A percentile compares a stretch with the other conserved stretches of the same genome.
Conservation (phyloP, 208 protist genomes). For the Trichomonas gallinae region DNA sequence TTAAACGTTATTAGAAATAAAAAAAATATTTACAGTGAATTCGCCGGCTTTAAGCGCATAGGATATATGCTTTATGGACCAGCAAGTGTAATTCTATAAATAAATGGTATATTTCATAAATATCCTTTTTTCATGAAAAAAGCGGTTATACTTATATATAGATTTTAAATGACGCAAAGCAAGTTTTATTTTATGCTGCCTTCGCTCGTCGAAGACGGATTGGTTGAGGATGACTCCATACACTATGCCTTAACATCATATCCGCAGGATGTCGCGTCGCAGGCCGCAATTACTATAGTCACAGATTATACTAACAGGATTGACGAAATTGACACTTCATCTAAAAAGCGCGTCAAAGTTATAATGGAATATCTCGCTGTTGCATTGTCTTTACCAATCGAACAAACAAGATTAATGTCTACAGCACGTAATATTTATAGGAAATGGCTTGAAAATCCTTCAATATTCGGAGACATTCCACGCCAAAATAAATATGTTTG, state of each 20-base stretch:
- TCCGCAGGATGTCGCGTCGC: neutral
- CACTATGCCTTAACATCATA: neutral
- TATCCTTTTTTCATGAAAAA: no score
- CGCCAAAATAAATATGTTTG: neutral
- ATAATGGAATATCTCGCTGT: neutral
- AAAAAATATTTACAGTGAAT: no score
- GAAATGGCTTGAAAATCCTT: neutral
- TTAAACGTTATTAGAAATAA: no score
- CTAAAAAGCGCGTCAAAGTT: neutral
- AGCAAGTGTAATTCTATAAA: no score
- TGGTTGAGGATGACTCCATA: neutral
- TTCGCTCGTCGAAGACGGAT: neutral
- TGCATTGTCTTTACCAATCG: neutral
- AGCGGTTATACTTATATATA: no score
- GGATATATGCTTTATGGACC: no score
- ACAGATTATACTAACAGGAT: neutral
- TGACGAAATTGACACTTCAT: neutral
- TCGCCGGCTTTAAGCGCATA: no score
- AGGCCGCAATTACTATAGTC: neutral
- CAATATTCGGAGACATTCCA: neutral
- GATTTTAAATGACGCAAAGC: no score
- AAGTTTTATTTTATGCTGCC: neutral
- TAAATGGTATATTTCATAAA: no score
- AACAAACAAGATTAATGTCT: neutral
- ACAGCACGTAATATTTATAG: neutral